Conservation (phyloP, 805 yeast genomes). For the Starmerella powellii region DNA sequence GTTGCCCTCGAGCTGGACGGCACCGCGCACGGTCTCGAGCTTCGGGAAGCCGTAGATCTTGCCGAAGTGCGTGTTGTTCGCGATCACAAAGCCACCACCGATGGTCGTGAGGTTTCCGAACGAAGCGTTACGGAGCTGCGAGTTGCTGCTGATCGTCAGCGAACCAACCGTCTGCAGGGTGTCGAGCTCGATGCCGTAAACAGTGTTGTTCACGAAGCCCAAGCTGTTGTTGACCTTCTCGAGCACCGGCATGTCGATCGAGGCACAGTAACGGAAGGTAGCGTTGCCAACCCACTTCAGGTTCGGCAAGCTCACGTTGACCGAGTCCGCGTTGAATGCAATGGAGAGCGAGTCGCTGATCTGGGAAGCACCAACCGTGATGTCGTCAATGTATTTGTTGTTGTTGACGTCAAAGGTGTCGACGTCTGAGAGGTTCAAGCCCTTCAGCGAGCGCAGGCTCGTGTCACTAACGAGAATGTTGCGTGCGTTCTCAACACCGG, state of each 20-base stretch:
- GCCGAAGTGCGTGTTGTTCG: constrained; percentile 66
- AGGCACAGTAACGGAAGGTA: constrained; percentile 66
- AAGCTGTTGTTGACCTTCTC: constrained; percentile 66
- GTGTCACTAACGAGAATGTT: constrained; percentile 41
- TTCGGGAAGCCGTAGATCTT: constrained; percentile 61
- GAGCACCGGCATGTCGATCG: constrained; percentile 59
- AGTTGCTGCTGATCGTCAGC: constrained; percentile 62
- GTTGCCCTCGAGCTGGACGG: constrained; percentile 68
- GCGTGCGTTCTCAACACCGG: constrained; percentile 63
- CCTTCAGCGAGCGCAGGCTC: constrained; percentile 31
- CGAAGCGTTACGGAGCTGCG: constrained; percentile 52
- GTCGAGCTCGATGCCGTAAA: constrained; percentile 33
- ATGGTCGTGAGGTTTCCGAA: constrained; percentile 58
- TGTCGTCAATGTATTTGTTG: constrained; percentile 57
- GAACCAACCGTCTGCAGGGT: constrained; percentile 59
- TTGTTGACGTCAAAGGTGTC: constrained; percentile 61
- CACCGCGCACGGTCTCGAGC: constrained; percentile 73
- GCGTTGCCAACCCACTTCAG: constrained; percentile 81
- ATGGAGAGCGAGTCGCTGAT: constrained; percentile 67
- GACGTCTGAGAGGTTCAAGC: constrained; percentile 31
- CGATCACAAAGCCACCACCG: constrained; percentile 88
- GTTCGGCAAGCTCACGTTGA: constrained; percentile 41
- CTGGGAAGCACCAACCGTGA: constrained; percentile 56
- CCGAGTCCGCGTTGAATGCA: constrained; percentile 73
- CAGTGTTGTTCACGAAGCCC: constrained; percentile 62